Base-by-base conservation (phyloP, 2,329 filamentous ascomycete species). In the Diaporthe citriasiana region DNA sequence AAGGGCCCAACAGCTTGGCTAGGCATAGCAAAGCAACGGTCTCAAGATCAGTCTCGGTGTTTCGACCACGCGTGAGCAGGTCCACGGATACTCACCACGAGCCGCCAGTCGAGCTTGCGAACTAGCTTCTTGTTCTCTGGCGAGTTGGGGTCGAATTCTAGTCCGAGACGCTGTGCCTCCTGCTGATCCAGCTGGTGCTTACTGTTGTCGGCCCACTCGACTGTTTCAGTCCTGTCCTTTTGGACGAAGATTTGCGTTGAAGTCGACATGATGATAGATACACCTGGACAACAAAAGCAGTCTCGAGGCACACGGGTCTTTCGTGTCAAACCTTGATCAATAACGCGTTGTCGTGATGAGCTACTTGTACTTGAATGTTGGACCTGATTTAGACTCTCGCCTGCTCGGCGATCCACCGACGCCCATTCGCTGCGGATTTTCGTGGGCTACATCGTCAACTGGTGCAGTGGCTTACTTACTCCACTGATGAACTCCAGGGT, bases 1-100 rank as follows among this genome's bases (percentile, higher is more conserved):
- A 1, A 79, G 71, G 15, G 78, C 69, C 77, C 77, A 79, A 13
- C 71, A 73, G 57, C 76, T 77, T 8, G 74, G 73, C 33, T 76
- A 33, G 22, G 65, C 69, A 33, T 66, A 60, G 55, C 56, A 74
- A 51, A 60, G 55, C 56, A 74, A 51, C 8, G 8, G 15, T n/a
- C 53, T 35, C 30, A 19, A 13, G 6, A 27, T 65, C 13, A 65
- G 60, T 7, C 4, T n/a, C 12, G 19, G 6, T 17, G 8, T 27
- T 10, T 27, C 8, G 17, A 12, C 9, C 19, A 22, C 10, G 1
- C 19, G 8, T 35, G 0, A 35, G 7, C 53, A 25, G 0, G 2
- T 35, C 6, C 7, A 19, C 1, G 7, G 19, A 57, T 56, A 27
- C 56, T 66, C 12, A 50, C 60, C 27, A 65, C 60, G 2, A 65